Percentiles rank a stretch among this genome's conserved stretches.
phyloP scores from a whole-genome alignment of 257 asterid genomes.

The Salvia rosmarinus region DNA sequence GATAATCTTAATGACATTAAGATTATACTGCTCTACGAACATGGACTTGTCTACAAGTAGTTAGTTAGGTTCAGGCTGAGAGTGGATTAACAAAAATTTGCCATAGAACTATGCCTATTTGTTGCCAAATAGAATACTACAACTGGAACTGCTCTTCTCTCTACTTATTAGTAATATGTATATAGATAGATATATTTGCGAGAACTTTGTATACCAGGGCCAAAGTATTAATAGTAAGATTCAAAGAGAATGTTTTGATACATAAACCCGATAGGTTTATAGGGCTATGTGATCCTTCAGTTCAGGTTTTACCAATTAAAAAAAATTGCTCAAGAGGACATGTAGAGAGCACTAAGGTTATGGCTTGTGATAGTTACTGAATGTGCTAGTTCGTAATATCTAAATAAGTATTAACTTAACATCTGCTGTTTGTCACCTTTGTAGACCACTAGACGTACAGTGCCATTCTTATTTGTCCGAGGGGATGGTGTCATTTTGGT shows the following conservation, averaged over 20 bases:
- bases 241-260: not conserved
- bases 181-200: too few relatives aligned
- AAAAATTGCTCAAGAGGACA: not conserved
- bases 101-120: not conserved
- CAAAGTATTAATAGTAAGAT: not conserved
- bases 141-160: not conserved
- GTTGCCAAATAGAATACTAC: not conserved
- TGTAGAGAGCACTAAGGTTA: not conserved
- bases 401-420: not conserved
- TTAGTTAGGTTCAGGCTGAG: not conserved
- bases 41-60: constrained; percentile 11
- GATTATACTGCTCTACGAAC: constrained; percentile 1
- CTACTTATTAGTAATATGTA: not conserved
- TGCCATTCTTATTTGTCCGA: constrained; percentile 86
- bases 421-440: not conserved
- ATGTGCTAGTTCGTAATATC: not conserved
- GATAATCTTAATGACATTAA: not conserved
- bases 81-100: constrained; percentile 7
- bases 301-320: not conserved
- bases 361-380: not conserved
- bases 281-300: not conserved
- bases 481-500: constrained; percentile 98
- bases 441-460: constrained; percentile 79
- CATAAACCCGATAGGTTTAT: not conserved
- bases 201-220: not conserved